phyloP scores from a whole-genome alignment of 768 basidiomycete genomes.

The Boletus subcaerulescens region DNA sequence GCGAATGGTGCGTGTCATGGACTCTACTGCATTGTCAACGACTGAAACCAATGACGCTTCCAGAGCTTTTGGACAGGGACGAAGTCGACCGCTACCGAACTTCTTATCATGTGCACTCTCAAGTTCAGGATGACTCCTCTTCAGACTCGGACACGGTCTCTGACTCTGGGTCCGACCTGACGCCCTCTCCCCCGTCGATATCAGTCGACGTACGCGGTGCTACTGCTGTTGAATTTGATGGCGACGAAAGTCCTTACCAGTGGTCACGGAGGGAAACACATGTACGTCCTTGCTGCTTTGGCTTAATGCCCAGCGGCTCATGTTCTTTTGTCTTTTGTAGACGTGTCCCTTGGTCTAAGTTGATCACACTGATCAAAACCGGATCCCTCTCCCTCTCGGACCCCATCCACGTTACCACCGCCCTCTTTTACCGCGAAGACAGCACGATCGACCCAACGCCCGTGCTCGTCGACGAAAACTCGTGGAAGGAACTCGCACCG shows the following conservation, averaged over 20 bases:
- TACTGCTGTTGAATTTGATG: background rate
- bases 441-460: no score
- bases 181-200: background rate
- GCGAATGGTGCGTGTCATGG: slow-evolving; percentile 10
- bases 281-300: no score
- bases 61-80: slow-evolving; percentile 7
- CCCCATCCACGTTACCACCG: no score
- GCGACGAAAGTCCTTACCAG: slow-evolving; percentile 13
- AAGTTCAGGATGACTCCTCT: background rate
- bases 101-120: background rate
- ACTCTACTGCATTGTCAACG: no score
- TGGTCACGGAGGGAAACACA: background rate
- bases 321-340: no score
- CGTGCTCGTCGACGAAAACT: no score
- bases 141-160: slow-evolving; percentile 8
- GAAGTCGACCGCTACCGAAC: background rate
- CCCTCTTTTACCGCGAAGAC: no score
- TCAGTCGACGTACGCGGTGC: background rate
- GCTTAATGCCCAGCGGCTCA: no score
- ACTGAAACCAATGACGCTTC: background rate
- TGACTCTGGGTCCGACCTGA: background rate
- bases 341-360: no score
- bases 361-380: slow-evolving; percentile 19
- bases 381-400: slow-evolving; percentile 11
- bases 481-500: slow-evolving; percentile 16